These are phyloP conservation scores for Ogataea nakhonphanomensis DNA, from an alignment of 805 yeast species.

Conservation along the genomic window DNA sequence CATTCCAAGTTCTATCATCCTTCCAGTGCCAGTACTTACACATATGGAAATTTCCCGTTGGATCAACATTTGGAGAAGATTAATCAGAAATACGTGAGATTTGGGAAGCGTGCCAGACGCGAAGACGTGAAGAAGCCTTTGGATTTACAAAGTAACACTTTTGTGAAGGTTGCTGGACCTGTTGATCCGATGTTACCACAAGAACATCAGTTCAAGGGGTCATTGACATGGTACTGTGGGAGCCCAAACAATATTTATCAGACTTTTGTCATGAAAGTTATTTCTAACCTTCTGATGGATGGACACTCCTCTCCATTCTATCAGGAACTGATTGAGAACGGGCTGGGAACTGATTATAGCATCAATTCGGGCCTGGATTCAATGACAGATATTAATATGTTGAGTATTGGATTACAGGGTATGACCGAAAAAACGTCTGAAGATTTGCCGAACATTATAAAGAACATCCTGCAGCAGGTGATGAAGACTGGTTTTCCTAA, in stretches of 20 bases:
- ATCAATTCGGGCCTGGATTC: constrained; percentile 87
- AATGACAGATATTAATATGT: constrained; percentile 69
- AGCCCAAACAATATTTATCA: constrained; percentile 65
- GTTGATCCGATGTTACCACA: constrained; percentile 69
- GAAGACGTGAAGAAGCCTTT: constrained; percentile 45
- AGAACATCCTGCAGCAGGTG: constrained; percentile 43
- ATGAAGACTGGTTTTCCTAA: constrained; percentile 48
- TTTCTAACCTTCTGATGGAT: constrained; percentile 70
- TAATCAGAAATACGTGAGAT: constrained; percentile 45
- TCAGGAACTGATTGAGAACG: constrained; percentile 80
- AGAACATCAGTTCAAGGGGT: constrained; percentile 70
- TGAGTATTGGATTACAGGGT: constrained; percentile 86
- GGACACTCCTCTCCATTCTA: constrained; percentile 93
- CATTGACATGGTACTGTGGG: constrained; percentile 88
- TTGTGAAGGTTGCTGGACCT: constrained; percentile 61
- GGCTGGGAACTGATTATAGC: constrained; percentile 79
- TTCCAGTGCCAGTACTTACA: constrained; percentile 78
- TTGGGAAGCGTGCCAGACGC: constrained; percentile 46
- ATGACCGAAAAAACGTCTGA: constrained; percentile 44
- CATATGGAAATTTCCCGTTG: constrained; percentile 80
- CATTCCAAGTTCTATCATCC: constrained; percentile 83
- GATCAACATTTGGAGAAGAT: constrained; percentile 55
- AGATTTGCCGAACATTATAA: constrained; percentile 47
- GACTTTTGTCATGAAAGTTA: constrained; percentile 66
- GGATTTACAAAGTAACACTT: constrained; percentile 32